Percentiles rank a stretch among this genome's conserved stretches.
Conservation (phyloP, 768 basidiomycete species). For the Kwoniella dejecticola region DNA sequence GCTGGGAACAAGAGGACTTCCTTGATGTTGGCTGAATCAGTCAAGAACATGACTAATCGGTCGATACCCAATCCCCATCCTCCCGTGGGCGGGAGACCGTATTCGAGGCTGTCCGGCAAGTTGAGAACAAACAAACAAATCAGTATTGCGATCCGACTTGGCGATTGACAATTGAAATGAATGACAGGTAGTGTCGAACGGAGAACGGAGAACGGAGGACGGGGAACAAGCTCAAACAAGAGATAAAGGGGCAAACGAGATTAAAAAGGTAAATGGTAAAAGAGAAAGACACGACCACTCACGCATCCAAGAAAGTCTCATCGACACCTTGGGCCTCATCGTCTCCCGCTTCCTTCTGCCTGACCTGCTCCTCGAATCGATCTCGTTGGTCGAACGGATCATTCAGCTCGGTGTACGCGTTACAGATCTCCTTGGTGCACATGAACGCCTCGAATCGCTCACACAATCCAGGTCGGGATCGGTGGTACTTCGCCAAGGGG, state of each 20-base stretch:
- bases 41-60: constrained; percentile 97
- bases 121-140: neutral
- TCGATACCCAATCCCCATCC: constrained; percentile 98
- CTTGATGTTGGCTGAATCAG: constrained; percentile 96
- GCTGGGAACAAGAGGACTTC: constrained; percentile 95
- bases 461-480: constrained; percentile 92
- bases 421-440: constrained; percentile 97
- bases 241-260: too few species aligned
- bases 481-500: constrained; percentile 97
- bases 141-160: too few species aligned
- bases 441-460: constrained; percentile 99
- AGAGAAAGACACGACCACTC: constrained; percentile 58
- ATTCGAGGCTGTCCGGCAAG: constrained; percentile 69
- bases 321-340: constrained; percentile 98
- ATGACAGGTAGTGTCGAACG: too few species aligned
- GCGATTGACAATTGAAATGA: too few species aligned
- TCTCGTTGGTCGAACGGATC: constrained; percentile 81
- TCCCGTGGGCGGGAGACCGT: constrained; percentile 94
- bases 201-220: too few species aligned
- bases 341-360: constrained; percentile 95
- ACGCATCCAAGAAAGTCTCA: constrained; percentile 94
- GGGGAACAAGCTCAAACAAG: too few species aligned
- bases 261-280: neutral
- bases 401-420: constrained; percentile 99
- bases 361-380: constrained; percentile 88